Conservation (phyloP, 352 stramenopile genomes). For the Aphanomyces invadans region DNA sequence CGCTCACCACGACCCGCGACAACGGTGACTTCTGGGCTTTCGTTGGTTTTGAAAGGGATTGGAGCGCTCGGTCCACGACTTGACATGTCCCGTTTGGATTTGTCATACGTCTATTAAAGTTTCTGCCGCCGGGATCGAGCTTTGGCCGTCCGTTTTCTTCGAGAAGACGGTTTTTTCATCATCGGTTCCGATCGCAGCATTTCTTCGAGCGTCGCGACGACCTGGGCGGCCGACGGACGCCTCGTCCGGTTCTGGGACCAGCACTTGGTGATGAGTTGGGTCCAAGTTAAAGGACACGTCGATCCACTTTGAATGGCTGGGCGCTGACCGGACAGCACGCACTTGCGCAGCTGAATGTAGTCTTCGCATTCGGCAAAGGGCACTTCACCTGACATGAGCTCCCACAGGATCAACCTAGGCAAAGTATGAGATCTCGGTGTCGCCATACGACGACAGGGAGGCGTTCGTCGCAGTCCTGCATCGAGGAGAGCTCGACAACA, state of each 20-base stretch:
- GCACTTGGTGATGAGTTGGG: slow-evolving; percentile 74
- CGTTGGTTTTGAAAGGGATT: too few relatives aligned
- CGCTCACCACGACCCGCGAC: too few relatives aligned
- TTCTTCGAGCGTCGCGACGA: slow-evolving; percentile 63
- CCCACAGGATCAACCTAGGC: slow-evolving; percentile 68
- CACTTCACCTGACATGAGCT: slow-evolving; percentile 76
- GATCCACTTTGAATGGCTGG: slow-evolving; percentile 66
- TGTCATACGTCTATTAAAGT: too few relatives aligned
- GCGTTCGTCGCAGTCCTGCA: too few relatives aligned
- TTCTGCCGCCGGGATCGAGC: background rate
- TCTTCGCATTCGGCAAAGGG: slow-evolving; percentile 57
- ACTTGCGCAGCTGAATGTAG: slow-evolving; percentile 67
- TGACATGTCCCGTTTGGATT: too few relatives aligned
- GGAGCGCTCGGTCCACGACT: too few relatives aligned
- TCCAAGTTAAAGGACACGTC: slow-evolving; percentile 72
- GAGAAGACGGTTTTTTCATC: slow-evolving; percentile 7
- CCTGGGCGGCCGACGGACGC: slow-evolving; percentile 68
- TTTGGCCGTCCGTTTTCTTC: background rate
- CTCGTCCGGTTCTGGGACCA: slow-evolving; percentile 69
- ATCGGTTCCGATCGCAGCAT: slow-evolving; percentile 6
- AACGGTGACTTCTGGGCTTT: too few relatives aligned
- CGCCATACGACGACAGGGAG: too few relatives aligned
- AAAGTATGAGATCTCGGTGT: background rate
- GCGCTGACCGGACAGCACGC: slow-evolving; percentile 64
- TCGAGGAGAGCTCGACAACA: too few relatives aligned